Evolutionary conservation across 805 yeast species (phyloP), one percentile per base, ranked within the genome.

Genomic region (Ogataea paraovalis): DNA sequence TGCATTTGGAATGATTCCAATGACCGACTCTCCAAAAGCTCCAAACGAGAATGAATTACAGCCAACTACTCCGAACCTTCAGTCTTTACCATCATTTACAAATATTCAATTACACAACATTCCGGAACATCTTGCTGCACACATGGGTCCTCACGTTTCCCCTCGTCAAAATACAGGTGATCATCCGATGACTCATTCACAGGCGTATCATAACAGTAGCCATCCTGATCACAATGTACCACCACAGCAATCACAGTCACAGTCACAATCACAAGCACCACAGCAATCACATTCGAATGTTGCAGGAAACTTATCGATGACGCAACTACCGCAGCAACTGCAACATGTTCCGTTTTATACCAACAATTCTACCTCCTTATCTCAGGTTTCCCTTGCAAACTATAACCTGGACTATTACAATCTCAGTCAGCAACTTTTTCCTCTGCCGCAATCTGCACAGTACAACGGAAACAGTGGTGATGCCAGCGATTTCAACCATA

Each of bases 371-470:
- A 46, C 47, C 10, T 56, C 62, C 18, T 41, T 58, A 6, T 58
- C 62, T 16, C 60, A 55, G 25, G 25, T 56, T 12, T 53, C 51
- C 3, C 43, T 58, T 39, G 44, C 47, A 19, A 54, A 53, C 41
- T 59, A 55, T 39, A 59, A 48, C 41, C 42, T 59, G 28, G 64
- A 59, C 22, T 56, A 58, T 39, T 56, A 58, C 30, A 53, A 58
- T 40, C 51, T 59, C 3, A 49, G 47, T 6, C 51, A 51, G 44
- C 61, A 55, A 36, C 33, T 56, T 30, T 58, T 53, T 42, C 59
- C 61, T 5, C 48, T 49, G 16, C 54, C 55, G 4, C 54, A 49
- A 13, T 46, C 50, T 4, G 46, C 44, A 10, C 41, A 47, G 13
- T 20, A 12, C 22, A 51, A 42, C 18, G 47, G 48, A 10, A 41